Percentiles rank a stretch among this genome's conserved stretches.
phyloP scores from a whole-genome alignment of 306 rosid species.

The Cucumis cinereus region DNA sequence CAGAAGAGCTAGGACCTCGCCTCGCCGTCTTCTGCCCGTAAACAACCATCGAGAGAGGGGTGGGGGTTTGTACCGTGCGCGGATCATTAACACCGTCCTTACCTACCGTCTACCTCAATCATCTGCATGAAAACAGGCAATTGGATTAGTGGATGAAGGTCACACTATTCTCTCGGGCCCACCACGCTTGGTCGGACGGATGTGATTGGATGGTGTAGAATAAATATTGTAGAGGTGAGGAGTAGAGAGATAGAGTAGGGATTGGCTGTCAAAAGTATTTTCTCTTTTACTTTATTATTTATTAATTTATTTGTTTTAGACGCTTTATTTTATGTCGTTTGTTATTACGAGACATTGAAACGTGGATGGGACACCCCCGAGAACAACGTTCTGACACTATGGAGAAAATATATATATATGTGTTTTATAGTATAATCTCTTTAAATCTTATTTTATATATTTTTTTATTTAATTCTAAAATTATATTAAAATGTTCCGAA shows the following conservation, averaged over 20 bases:
- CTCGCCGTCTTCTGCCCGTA: too few relatives aligned
- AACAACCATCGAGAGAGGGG: too few relatives aligned
- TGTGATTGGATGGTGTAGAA: background rate
- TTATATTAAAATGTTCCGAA: too few relatives aligned
- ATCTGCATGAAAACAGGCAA: background rate
- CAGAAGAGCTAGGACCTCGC: too few relatives aligned
- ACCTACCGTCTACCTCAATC: background rate
- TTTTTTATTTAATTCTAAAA: too few relatives aligned
- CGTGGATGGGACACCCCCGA: slow-evolving; percentile 10
- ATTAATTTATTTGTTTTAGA: background rate
- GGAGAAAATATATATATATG: too few relatives aligned
- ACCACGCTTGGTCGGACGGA: background rate
- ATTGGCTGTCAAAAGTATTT: background rate
- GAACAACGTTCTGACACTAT: background rate
- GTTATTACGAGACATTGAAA: background rate
- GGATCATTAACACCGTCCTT: too few relatives aligned
- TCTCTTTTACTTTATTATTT: background rate
- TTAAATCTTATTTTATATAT: too few relatives aligned
- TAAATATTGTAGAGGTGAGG: background rate
- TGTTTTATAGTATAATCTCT: too few relatives aligned
- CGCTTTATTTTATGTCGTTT: background rate
- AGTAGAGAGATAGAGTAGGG: background rate
- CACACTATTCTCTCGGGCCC: background rate
- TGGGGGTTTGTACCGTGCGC: too few relatives aligned
- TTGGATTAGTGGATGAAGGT: too few relatives aligned